Base-by-base conservation (phyloP, 2,329 filamentous ascomycete species). In the Teratosphaeria epicoccoides region DNA sequence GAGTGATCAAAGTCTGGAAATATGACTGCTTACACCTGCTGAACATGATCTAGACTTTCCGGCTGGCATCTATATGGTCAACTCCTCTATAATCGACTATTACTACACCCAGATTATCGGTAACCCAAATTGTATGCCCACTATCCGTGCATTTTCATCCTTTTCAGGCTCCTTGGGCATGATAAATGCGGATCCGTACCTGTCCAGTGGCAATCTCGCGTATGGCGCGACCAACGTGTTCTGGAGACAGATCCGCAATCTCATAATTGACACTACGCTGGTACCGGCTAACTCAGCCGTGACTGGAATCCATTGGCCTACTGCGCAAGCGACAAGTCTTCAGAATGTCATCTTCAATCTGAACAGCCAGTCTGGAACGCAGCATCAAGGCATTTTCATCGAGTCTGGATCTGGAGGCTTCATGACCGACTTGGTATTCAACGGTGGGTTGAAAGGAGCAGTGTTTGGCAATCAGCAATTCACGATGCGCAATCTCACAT, bases 81-180 rank as follows among this genome's bases (percentile, higher is more conserved):
- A 67, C 46, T 33, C 69, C 0, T 71, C 77, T 2, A 80, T 85
- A 55, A 74, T 81, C 49, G 73, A 81, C 59, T 82, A 80, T 59
- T 85, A 83, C 65, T 77, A 78, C 54, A 84, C 81, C 5, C 76
- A 82, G 63, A 66, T 84, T 12, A 73, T 84, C 51, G 80, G 80
- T 40, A 79, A 83, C 54, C 76, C 80, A 2, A 78, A 75, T 54
- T 73, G 75, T 46, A 66, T 76, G 17, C 80, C 81, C 1, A 73
- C 73, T 2, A 70, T 84, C 24, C 74, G 77, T 53, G 79, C 78
- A 2, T 71, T 73, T 3, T 46, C 73, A 3, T 71, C 71, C 54
- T 83, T 84, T 61, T 63, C 65, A 1, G 55, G 50, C n/a, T 26
- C 26, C 17, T 14, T 82, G 20, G 80, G 77, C 17, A 22, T 51